phyloP scores from a whole-genome alignment of 176 grass and related monocot species.

The Ampelocalamus luodianensis region DNA sequence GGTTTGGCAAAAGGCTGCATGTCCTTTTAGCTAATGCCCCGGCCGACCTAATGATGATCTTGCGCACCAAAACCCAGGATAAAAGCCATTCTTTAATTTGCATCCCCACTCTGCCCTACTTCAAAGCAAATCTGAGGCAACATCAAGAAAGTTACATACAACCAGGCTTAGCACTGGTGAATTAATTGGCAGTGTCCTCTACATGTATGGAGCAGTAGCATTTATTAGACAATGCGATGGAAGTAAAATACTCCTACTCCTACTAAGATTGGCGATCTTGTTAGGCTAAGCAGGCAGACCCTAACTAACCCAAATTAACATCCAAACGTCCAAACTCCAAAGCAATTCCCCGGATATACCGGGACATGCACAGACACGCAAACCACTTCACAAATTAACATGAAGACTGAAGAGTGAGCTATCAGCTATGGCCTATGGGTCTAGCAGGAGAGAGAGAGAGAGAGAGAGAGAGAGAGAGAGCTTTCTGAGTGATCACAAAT shows the following conservation, averaged over 20 bases:
- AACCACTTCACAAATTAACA: conserved; percentile 26
- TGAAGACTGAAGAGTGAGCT: background rate
- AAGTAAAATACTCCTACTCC: background rate
- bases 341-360: conserved; percentile 8
- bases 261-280: background rate
- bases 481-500: background rate
- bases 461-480: background rate
- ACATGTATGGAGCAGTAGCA: background rate
- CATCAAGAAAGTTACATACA: background rate
- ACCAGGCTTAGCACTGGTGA: background rate
- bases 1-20: conserved; percentile 19
- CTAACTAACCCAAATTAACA: background rate
- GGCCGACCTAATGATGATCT: no score
- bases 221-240: background rate
- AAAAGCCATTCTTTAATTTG: conserved; percentile 11
- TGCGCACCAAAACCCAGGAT: background rate
- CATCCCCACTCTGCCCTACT: background rate
- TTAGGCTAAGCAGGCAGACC: conserved; percentile 1
- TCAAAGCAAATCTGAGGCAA: background rate
- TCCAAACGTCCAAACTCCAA: background rate
- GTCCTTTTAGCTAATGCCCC: conserved; percentile 24
- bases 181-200: background rate
- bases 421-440: background rate
- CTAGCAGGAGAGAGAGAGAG: background rate
- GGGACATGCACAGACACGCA: conserved; percentile 20